Base-by-base conservation (phyloP, 2,329 filamentous ascomycete species). In the Fusarium caatingaense region DNA sequence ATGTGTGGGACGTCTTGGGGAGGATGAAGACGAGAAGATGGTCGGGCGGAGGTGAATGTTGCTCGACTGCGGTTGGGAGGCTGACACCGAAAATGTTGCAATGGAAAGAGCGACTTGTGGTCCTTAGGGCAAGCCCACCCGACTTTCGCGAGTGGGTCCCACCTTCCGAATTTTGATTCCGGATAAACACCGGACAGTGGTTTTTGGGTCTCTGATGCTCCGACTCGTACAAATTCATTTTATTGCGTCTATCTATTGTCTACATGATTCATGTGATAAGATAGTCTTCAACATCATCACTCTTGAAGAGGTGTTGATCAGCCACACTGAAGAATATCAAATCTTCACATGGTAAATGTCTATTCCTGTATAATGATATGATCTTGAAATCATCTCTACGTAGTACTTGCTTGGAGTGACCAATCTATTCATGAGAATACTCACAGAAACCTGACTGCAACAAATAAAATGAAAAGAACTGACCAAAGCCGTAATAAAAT, bases 161-260 rank as follows among this genome's bases (percentile, higher is more conserved):
- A 74, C 70, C 56, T 61, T 72, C 59, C 45, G 42, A 47, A 65
- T 48, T 66, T 66, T 41, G 34, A 49, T 23, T 50, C 16, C 48
- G 73, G 74, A 79, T 95, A 69, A 87, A 90, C 68, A 84, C 97
- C 72, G 93, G 95, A n/a, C 80, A 87, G 93, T 78, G 3, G 3
- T 8, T n/a, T 10, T 28, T 3, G 3, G 3, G 37, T 6, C 8
- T 27, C 20, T 13, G 9, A 18, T 41, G 23, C 20, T n/a, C 20
- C 44, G 62, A 67, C 53, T 64, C 62, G 18, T 9, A 20, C 27
- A 40, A 30, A 27, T 3, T 40, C 20, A 6, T 27, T 34, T 25
- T 45, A 32, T 30, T 6, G 12, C 28, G 20, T 16, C n/a, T 10
- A 46, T 42, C 27, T 18, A 18, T 16, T 13, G 15, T 60, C 8